phyloP scores from a whole-genome alignment of 148 eudicot species.

The Rhododendron mucronatum region DNA sequence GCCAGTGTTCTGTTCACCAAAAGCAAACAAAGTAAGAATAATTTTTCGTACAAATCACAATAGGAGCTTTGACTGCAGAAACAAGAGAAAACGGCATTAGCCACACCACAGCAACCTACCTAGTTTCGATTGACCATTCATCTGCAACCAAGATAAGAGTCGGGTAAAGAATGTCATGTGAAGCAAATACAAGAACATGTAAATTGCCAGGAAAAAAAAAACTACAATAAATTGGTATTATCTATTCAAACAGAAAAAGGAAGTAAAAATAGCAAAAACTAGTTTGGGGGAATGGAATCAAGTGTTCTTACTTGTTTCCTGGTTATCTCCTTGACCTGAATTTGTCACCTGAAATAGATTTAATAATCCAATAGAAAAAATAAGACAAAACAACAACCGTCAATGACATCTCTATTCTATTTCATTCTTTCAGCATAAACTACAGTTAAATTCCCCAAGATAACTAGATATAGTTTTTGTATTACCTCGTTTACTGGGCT shows the following conservation, averaged over 20 bases:
- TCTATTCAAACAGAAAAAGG: neutral
- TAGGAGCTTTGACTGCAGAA: neutral
- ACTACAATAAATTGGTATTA: constrained; percentile 2
- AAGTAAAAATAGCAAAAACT: neutral
- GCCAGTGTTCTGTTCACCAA: constrained; percentile 50
- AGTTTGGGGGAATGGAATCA: neutral
- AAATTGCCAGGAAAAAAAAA: neutral
- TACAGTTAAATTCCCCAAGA: neutral
- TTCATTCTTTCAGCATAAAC: neutral
- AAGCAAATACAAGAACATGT: neutral
- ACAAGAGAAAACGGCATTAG: neutral
- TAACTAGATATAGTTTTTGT: neutral
- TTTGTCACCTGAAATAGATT: constrained; percentile 35
- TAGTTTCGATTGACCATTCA: constrained; percentile 55
- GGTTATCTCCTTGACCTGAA: constrained; percentile 38
- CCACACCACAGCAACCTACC: constrained; percentile 31
- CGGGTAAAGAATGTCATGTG: neutral
- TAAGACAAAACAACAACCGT: neutral
- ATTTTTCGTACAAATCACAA: neutral
- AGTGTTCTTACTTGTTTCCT: constrained; percentile 36
- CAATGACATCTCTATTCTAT: too few relatives aligned
- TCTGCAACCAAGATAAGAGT: constrained; percentile 42
- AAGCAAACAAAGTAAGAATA: neutral
- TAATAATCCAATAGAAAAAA: neutral
- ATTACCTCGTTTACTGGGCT: constrained; percentile 53